Base-by-base conservation (phyloP, 2,329 filamentous ascomycete genomes). In the Phyllosticta citribraziliensis region DNA sequence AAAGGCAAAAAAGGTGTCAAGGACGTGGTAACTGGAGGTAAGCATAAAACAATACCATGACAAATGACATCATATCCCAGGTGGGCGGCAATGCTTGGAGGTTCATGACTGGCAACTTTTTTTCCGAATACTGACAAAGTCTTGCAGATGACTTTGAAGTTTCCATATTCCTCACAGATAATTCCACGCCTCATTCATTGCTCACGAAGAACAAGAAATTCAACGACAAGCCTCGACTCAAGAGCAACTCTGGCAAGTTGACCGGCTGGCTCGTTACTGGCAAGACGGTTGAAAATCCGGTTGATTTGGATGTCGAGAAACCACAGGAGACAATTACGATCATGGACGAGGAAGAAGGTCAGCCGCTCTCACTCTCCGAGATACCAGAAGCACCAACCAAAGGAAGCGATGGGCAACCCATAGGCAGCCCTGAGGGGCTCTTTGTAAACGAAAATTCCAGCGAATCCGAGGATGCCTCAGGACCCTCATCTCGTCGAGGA, bases 131-230 rank as follows among this genome's bases (percentile, higher is more conserved):
- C 33, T 40, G 14, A 60, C 52, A 5, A n/a, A 33, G 12, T 10
- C 52, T 17, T 20, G 47, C 67, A 94, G 93, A 97, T 74, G 93
- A 96, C 67, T 99, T 97, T 70, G 91, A 97, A 71, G 91, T 97
- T 14, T 89, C 91, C 47, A 88, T 99, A 65, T 97, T 97, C 75
- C 79, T 99, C 66, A 95, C 89, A 54, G 90, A 96, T 73, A 88
- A 88, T 8, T 86, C 84, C 57, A 56, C 62, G 2, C 85, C 91
- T 14, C 94, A 97, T 77, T 89, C 91, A 35, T 79, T 99, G 47
- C 81, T 97, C 62, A 88, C 86, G 61, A 96, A 94, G 73, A 86
- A 89, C 68, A 97, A 96, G 75, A 81, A 84, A 19, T 91, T 80
- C 64, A 70, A 70, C n/a, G 71, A 76, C 51, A 75, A 76, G 65